Percentiles rank a stretch among this genome's conserved stretches.
phyloP scores from a whole-genome alignment of 768 basidiomycete species.

The Lactarius tabidus region DNA sequence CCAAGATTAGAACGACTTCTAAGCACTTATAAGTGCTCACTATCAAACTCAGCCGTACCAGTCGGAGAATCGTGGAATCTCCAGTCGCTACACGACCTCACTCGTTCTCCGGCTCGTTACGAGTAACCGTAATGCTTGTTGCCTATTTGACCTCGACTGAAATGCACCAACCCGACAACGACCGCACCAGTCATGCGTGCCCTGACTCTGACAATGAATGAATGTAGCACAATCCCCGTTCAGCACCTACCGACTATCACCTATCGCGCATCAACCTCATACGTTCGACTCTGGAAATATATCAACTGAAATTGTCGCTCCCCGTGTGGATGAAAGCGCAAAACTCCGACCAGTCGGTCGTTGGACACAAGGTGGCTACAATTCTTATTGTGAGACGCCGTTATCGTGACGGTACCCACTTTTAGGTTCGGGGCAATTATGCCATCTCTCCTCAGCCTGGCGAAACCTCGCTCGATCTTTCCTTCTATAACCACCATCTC shows the following conservation, averaged over 20 bases:
- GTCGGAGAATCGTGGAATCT: no score
- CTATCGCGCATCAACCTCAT: neutral
- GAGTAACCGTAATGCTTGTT: neutral
- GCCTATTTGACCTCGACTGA: neutral
- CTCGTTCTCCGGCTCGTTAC: neutral
- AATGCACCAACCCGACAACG: neutral
- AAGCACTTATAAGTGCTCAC: no score
- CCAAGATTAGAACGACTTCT: no score
- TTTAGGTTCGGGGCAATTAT: slow-evolving; percentile 5
- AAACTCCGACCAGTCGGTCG: slow-evolving; percentile 1
- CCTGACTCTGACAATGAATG: no score
- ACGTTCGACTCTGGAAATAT: neutral
- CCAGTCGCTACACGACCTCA: no score
- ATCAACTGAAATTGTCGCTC: neutral
- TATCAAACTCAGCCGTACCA: no score
- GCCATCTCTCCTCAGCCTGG: neutral
- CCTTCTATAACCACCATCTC: neutral
- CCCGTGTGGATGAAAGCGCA: neutral
- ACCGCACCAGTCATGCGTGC: slow-evolving; percentile 1
- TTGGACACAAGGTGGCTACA: neutral
- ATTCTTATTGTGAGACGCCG: neutral
- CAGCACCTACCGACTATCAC: neutral
- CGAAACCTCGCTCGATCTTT: slow-evolving; percentile 1
- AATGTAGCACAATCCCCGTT: neutral
- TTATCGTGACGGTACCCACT: slow-evolving; percentile 10